phyloP scores from a whole-genome alignment of 306 rosid species.

The Prunus persica region DNA sequence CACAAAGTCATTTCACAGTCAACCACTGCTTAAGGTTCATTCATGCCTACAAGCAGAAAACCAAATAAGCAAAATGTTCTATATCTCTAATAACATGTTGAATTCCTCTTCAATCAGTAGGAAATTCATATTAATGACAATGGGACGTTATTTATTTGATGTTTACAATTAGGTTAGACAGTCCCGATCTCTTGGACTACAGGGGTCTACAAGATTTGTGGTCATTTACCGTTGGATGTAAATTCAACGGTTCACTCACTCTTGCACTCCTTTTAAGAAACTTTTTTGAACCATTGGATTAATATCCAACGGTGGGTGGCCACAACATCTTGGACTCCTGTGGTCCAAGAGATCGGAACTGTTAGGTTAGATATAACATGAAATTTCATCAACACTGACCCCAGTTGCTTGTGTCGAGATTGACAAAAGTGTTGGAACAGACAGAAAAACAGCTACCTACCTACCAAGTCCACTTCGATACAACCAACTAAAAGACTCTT shows the following conservation, averaged over 20 bases:
- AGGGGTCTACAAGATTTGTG: no score
- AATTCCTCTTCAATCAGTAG: background rate
- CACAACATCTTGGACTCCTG: no score
- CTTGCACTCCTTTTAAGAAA: no score
- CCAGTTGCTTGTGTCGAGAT: background rate
- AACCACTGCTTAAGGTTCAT: conserved; percentile 22
- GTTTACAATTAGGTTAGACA: background rate
- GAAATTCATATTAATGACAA: background rate
- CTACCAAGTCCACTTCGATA: background rate
- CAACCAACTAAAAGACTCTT: background rate
- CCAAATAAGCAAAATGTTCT: conserved; percentile 10
- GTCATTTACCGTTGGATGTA: no score
- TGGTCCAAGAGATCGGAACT: no score
- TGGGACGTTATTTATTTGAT: background rate
- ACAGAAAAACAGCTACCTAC: background rate
- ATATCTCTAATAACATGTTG: background rate
- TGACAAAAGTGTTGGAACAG: background rate
- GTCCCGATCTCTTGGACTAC: no score
- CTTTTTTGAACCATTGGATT: no score
- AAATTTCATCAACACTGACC: background rate
- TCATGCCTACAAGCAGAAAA: conserved; percentile 21
- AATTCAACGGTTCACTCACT: no score
- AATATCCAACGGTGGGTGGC: no score
- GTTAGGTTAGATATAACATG: background rate
- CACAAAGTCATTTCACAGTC: conserved; percentile 31